These are phyloP conservation scores for Arthrobotrys pseudoclavata DNA, from an alignment of 2,329 filamentous ascomycete genomes.

Conservation along the genomic window DNA sequence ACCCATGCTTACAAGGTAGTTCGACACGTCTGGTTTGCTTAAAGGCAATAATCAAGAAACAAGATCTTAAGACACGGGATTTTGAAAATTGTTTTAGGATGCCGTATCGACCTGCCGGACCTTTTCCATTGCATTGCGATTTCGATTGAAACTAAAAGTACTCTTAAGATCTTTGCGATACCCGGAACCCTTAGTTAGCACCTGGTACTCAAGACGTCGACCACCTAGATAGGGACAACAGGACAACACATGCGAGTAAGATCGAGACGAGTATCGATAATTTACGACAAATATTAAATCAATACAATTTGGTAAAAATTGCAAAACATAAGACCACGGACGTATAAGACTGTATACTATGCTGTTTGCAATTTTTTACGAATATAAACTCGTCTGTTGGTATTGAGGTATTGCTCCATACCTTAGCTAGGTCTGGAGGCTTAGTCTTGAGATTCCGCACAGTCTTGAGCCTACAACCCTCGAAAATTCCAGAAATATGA, in stretches of 20 bases:
- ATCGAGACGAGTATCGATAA: too few relatives aligned
- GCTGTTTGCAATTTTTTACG: too few relatives aligned
- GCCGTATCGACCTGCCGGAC: constrained; percentile 8
- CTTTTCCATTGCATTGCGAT: neutral
- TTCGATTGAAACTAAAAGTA: neutral
- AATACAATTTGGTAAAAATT: too few relatives aligned
- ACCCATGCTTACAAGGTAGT: constrained; percentile 15
- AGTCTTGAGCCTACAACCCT: too few relatives aligned
- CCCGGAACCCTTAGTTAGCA: neutral
- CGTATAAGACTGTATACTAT: too few relatives aligned
- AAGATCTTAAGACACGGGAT: neutral
- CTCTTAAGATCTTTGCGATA: neutral
- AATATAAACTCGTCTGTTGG: too few relatives aligned
- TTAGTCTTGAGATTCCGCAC: too few relatives aligned
- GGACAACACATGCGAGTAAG: neutral
- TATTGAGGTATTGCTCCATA: too few relatives aligned
- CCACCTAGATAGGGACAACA: neutral
- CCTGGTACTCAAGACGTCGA: neutral
- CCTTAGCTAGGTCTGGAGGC: too few relatives aligned
- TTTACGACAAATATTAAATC: too few relatives aligned
- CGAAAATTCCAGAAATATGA: neutral
- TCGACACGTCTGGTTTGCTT: constrained; percentile 16
- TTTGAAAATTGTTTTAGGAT: neutral
- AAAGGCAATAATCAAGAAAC: neutral
- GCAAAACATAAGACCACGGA: too few relatives aligned